Evolutionary conservation across 441 rosid genomes (phyloP).

Genomic region (Gossypium schwendimanii): DNA sequence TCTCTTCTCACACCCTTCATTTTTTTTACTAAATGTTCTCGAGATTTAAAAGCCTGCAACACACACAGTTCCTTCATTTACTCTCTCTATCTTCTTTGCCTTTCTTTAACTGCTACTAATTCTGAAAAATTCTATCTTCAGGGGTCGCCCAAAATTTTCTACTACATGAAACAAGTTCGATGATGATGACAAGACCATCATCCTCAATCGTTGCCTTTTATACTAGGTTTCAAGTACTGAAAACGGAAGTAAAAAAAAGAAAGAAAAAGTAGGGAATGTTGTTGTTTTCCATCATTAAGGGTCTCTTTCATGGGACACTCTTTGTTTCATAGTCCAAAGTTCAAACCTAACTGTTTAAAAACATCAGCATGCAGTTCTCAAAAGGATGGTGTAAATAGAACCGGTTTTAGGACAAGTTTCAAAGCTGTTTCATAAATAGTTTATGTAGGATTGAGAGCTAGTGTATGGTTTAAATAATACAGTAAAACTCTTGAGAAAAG

Average conservation of each 20-base stretch:
- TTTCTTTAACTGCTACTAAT: background rate
- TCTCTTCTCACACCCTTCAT: background rate
- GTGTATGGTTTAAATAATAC: background rate
- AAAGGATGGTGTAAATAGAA: background rate
- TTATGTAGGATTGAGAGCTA: background rate
- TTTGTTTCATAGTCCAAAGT: background rate
- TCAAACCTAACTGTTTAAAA: background rate
- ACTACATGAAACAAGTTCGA: background rate
- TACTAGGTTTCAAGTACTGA: too few relatives aligned
- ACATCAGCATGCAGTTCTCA: background rate
- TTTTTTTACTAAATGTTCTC: conserved; percentile 10
- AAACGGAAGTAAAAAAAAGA: too few relatives aligned
- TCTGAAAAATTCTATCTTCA: background rate
- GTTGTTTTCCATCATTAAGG: background rate
- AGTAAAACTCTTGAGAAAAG: background rate
- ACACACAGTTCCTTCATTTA: conserved; percentile 19
- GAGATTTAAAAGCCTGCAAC: conserved; percentile 6
- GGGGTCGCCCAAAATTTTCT: background rate
- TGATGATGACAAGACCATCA: background rate
- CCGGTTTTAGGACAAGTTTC: background rate
- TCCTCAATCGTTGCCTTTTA: background rate
- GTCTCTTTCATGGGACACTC: conserved; percentile 3
- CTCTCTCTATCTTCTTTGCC: background rate
- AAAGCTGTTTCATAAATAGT: background rate
- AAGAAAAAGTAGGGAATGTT: background rate